phyloP scores from a whole-genome alignment of 805 yeast genomes.

The Zygosaccharomyces kombuchaensis region DNA sequence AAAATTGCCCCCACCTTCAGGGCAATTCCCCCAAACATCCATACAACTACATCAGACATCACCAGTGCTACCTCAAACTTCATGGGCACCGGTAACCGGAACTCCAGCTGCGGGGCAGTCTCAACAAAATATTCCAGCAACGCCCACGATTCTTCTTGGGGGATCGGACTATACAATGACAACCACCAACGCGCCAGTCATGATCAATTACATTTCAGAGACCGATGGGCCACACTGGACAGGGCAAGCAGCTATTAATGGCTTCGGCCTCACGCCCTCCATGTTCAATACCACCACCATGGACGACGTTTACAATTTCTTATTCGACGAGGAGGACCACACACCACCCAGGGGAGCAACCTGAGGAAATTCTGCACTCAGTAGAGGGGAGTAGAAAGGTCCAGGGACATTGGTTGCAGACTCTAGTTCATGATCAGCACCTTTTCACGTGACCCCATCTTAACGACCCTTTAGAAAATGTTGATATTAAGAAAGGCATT shows the following conservation, averaged over 20 bases:
- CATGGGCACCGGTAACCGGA: not conserved
- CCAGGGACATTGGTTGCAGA: too few species aligned
- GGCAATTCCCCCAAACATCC: not conserved
- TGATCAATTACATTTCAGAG: not conserved
- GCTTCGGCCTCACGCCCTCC: conserved; percentile 18
- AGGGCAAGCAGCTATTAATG: conserved; percentile 20
- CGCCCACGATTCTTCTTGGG: conserved; percentile 3
- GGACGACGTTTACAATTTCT: conserved; percentile 31
- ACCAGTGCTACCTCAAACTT: not conserved
- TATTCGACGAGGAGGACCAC: conserved; percentile 24
- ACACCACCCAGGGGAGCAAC: conserved; percentile 5
- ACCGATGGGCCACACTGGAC: conserved; percentile 12
- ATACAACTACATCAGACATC: conserved; percentile 1
- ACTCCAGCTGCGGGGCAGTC: not conserved
- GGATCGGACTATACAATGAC: not conserved
- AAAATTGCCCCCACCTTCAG: conserved; percentile 1
- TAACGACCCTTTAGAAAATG: too few species aligned
- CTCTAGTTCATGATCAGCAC: too few species aligned
- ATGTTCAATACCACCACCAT: conserved; percentile 32
- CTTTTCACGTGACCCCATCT: too few species aligned
- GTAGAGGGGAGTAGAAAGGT: too few species aligned
- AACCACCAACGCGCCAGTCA: not conserved
- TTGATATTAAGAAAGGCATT: too few species aligned
- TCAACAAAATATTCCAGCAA: not conserved
- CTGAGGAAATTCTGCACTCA: not conserved